Base-by-base conservation (phyloP, 2,329 filamentous ascomycete genomes). In the Apiospora saccharicola region DNA sequence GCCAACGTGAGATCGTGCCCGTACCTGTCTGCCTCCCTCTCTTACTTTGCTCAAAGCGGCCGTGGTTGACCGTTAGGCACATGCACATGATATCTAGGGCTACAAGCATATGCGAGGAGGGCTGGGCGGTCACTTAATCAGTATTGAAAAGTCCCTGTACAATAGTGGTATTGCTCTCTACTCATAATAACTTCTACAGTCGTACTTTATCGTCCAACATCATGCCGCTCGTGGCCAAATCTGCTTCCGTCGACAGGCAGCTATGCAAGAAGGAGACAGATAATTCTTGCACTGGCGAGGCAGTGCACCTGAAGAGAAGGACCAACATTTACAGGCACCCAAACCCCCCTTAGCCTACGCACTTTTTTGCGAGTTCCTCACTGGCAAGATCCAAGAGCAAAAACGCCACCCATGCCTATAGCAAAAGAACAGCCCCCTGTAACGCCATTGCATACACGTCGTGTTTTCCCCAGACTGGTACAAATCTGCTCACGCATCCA, bases 381-480 rank as follows among this genome's bases (percentile, higher is more conserved):
- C 53, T 41, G 34, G 22, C 4, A 64, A 64, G 57, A 41, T 24
- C 30, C 57, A 64, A 41, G 34, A 41, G 34, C 30, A 64, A 64
- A 64, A 14, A 24, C 34, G 34, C 57, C 53, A 34, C 19, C 34
- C 34, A 41, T n/a, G 57, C 30, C 57, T 64, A 22, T 24, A 41
- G 19, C 34, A 64, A 64, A 41, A 22, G 19, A n/a, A 41, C 14
- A 41, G 0, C 53, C 19, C 57, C 22, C 57, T 64, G 19, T 5
- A 64, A 64, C 57, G 57, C 57, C 57, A 41, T 37, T 64, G 41
- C 57, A 57, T 16, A 19, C 57, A 64, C 46, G 19, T 41, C 10
- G 37, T 37, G 57, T 41, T 22, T 41, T 64, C 41, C 30, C 57
- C 30, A 64, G 57, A 24, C 57, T 41, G 34, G 14, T 24, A 14